These are phyloP conservation scores for Cryphonectria naterciae DNA, from an alignment of 2,329 filamentous ascomycete genomes.

Conservation along the genomic window DNA sequence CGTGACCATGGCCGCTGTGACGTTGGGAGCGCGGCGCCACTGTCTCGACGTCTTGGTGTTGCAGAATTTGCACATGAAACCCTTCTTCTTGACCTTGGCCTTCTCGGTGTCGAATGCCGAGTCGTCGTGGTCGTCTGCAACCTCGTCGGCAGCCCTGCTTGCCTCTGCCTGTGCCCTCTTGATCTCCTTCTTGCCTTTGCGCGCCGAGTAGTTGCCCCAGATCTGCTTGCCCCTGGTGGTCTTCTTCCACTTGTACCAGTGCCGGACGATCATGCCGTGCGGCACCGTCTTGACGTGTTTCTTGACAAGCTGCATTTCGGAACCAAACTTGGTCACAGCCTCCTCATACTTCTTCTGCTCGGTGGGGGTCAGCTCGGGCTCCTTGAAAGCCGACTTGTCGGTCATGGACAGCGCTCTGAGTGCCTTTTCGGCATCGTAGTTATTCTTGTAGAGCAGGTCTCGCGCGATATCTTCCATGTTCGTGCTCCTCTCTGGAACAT, in stretches of 20 bases:
- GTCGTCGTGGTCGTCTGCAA: slow-evolving; percentile 90
- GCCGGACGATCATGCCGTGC: slow-evolving; percentile 81
- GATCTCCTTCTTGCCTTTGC: slow-evolving; percentile 88
- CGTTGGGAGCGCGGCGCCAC: slow-evolving; percentile 87
- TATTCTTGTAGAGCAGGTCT: slow-evolving; percentile 70
- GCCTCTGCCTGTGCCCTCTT: slow-evolving; percentile 72
- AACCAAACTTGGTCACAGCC: slow-evolving; percentile 85
- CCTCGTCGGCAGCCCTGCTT: slow-evolving; percentile 84
- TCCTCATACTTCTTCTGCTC: slow-evolving; percentile 93
- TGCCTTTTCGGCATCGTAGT: slow-evolving; percentile 73
- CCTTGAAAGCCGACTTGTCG: slow-evolving; percentile 76
- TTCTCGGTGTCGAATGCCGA: slow-evolving; percentile 94
- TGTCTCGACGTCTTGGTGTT: slow-evolving; percentile 77
- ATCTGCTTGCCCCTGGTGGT: slow-evolving; percentile 81
- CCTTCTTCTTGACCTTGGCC: slow-evolving; percentile 75
- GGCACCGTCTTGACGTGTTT: slow-evolving; percentile 84
- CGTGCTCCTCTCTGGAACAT: slow-evolving; percentile 75
- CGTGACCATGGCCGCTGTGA: slow-evolving; percentile 70
- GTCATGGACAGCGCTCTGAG: slow-evolving; percentile 70
- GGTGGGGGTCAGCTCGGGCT: slow-evolving; percentile 76
- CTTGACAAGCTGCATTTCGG: slow-evolving; percentile 81
- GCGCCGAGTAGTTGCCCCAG: slow-evolving; percentile 85
- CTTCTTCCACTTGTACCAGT: slow-evolving; percentile 99
- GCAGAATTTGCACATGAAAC: slow-evolving; percentile 95
- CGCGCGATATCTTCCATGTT: slow-evolving; percentile 88